Conservation (phyloP, 495 filamentous ascomycete genomes). For the Ramalina intermedia region DNA sequence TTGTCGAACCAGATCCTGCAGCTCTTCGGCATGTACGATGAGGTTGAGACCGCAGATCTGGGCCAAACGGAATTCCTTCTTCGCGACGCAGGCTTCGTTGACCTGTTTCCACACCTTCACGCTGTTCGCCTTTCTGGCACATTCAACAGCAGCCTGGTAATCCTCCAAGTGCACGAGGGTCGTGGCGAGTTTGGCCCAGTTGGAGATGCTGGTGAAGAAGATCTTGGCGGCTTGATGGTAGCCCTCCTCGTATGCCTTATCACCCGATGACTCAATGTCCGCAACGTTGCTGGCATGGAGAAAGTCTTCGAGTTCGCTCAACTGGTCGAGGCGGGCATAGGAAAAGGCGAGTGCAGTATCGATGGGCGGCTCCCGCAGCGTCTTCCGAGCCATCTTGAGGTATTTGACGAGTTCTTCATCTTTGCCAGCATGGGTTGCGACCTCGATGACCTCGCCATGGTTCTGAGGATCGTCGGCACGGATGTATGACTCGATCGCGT, state of each 20-base stretch:
- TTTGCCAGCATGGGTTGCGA: constrained; percentile 89
- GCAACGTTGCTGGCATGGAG: constrained; percentile 87
- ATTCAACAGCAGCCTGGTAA: constrained; percentile 96
- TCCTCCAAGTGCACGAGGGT: constrained; percentile 92
- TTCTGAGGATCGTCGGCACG: constrained; percentile 86
- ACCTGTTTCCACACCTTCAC: constrained; percentile 99
- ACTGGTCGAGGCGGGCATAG: constrained; percentile 80
- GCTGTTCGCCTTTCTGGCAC: constrained; percentile 97
- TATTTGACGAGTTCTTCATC: constrained; percentile 97
- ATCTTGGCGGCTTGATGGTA: constrained; percentile 96
- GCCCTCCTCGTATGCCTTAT: constrained; percentile 93
- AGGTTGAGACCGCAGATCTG: constrained; percentile 99
- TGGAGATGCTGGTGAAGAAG: constrained; percentile 95
- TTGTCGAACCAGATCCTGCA: constrained; percentile 83
- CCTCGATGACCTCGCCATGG: constrained; percentile 91
- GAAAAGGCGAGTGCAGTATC: constrained; percentile 90
- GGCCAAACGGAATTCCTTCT: constrained; percentile 98
- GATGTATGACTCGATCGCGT: constrained; percentile 95
- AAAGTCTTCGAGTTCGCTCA: constrained; percentile 93
- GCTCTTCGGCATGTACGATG: constrained; percentile 94
- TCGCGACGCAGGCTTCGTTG: constrained; percentile 88
- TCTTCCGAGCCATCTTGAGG: constrained; percentile 93
- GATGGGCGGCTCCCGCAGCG: constrained; percentile 81
- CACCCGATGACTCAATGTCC: constrained; percentile 87
- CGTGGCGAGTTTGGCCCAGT: constrained; percentile 98